Evolutionary conservation across 257 asterid genomes (phyloP).

Genomic region (Solanum habrochaites): DNA sequence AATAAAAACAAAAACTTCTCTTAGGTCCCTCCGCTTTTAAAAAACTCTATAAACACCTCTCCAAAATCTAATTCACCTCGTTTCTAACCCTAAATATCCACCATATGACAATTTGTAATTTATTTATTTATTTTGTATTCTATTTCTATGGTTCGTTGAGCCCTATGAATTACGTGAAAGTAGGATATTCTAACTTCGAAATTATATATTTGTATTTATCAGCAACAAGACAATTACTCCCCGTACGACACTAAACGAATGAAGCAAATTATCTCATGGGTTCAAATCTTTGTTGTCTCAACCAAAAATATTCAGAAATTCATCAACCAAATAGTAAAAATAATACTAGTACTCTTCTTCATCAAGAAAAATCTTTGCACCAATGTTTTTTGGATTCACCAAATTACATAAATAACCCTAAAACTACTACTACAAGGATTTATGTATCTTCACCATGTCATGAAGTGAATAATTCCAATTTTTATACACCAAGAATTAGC

Average conservation of each 20-base stretch:
- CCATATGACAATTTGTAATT: neutral
- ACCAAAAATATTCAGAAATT: neutral
- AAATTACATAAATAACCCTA: neutral
- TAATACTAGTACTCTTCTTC: neutral
- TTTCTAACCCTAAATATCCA: neutral
- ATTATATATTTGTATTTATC: too few species aligned
- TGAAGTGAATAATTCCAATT: neutral
- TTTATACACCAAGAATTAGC: slow-evolving; percentile 4
- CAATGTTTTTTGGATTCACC: neutral
- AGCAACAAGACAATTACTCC: neutral
- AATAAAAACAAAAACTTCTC: neutral
- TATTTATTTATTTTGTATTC: neutral
- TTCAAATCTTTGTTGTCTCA: neutral
- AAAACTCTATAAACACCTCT: neutral
- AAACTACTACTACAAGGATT: neutral
- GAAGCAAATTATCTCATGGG: neutral
- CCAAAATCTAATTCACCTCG: neutral
- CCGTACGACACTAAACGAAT: neutral
- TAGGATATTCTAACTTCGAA: too few species aligned
- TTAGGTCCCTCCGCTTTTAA: neutral
- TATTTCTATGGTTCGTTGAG: neutral
- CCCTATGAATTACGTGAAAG: neutral
- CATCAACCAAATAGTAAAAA: neutral
- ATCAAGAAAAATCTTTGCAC: neutral
- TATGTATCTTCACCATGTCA: neutral